phyloP scores from a whole-genome alignment of 768 basidiomycete species.

The Omphalotus guepiniiformis region DNA sequence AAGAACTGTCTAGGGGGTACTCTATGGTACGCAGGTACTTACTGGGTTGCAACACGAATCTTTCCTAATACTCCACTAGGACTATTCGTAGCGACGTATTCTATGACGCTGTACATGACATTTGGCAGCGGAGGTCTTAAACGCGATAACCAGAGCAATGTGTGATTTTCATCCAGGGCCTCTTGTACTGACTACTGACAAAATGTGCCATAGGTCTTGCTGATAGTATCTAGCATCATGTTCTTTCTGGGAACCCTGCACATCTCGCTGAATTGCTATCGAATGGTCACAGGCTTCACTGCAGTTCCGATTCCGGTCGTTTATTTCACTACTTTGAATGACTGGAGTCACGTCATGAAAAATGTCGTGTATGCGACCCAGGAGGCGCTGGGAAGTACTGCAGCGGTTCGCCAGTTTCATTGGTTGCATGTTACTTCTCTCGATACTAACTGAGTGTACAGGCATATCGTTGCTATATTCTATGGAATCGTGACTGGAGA shows the following conservation, averaged over 20 bases:
- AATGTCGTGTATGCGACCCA: conserved; percentile 15
- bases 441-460: conserved; percentile 2
- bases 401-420: conserved; percentile 10
- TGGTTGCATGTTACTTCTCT: not conserved
- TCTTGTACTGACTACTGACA: not conserved
- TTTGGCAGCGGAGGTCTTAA: not conserved
- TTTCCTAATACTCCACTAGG: conserved; percentile 5
- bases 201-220: conserved; percentile 11
- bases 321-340: conserved; percentile 12
- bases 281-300: conserved; percentile 12
- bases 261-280: conserved; percentile 14
- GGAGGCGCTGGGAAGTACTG: conserved; percentile 16
- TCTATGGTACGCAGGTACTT: not conserved
- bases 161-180: not conserved
- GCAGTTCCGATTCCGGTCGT: conserved; percentile 8
- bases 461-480: conserved; percentile 20
- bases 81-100: conserved; percentile 12
- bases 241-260: conserved; percentile 17
- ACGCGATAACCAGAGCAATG: conserved; percentile 9
- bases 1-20: not conserved
- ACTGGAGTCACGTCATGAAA: conserved; percentile 18
- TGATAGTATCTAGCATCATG: conserved; percentile 14
- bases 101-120: conserved; percentile 10
- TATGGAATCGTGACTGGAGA: conserved; percentile 13
- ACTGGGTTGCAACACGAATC: not conserved